Evolutionary conservation across 2,329 filamentous ascomycete species (phyloP).

Genomic region (Trichothecium roseum): DNA sequence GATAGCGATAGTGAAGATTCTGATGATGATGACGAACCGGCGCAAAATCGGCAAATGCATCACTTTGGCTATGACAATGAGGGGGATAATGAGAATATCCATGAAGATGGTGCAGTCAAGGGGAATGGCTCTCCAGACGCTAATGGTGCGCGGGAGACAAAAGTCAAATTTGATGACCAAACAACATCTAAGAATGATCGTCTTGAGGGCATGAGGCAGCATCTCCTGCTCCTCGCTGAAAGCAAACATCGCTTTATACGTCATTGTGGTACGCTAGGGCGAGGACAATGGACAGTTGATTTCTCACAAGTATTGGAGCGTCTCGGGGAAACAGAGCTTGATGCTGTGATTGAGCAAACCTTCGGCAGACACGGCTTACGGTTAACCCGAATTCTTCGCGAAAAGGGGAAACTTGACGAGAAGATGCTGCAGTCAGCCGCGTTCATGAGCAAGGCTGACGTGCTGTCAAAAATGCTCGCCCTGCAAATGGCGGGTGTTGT

Average conservation of each 20-base stretch:
- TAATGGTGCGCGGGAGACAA: slow-evolving; percentile 26
- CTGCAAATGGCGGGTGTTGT: slow-evolving; percentile 82
- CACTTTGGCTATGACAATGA: slow-evolving; percentile 5
- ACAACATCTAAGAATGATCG: slow-evolving; percentile 30
- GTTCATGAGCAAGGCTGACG: slow-evolving; percentile 74
- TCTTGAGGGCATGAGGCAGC: slow-evolving; percentile 54
- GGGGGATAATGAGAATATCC: slow-evolving; percentile 19
- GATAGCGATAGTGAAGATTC: slow-evolving; percentile 14
- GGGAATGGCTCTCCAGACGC: slow-evolving; percentile 19
- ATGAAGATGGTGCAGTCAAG: slow-evolving; percentile 21
- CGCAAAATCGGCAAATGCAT: slow-evolving; percentile 2
- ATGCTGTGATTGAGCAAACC: slow-evolving; percentile 67
- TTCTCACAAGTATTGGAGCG: slow-evolving; percentile 62
- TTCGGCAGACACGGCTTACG: slow-evolving; percentile 71
- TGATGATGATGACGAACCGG: slow-evolving; percentile 10
- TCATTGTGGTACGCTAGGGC: slow-evolving; percentile 51
- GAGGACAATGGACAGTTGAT: slow-evolving; percentile 74
- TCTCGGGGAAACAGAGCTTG: slow-evolving; percentile 68
- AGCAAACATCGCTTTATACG: slow-evolving; percentile 59
- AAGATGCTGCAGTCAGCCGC: slow-evolving; percentile 73
- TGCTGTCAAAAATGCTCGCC: slow-evolving; percentile 73
- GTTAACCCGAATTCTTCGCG: slow-evolving; percentile 73
- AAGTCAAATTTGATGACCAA: slow-evolving; percentile 43
- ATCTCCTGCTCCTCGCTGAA: slow-evolving; percentile 62
- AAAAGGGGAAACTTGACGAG: slow-evolving; percentile 90